Percentiles rank a stretch among this genome's conserved stretches.
Conservation (phyloP, 1,284 basidiomycete genomes). For the Moesziomyces sp. region DNA sequence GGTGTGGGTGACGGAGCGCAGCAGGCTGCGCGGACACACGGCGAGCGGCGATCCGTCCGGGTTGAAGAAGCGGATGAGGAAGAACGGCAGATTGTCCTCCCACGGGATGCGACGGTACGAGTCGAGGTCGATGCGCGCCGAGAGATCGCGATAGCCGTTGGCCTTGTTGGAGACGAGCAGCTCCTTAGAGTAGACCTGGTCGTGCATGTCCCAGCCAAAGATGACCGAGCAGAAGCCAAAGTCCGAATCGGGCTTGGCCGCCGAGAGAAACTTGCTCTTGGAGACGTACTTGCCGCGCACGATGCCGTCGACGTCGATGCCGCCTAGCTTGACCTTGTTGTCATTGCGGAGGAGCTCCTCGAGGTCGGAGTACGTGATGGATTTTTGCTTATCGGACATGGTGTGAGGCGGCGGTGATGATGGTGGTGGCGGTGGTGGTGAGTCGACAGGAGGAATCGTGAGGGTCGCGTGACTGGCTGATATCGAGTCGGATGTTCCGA, state of each 20-base stretch:
- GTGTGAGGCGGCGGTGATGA: background rate
- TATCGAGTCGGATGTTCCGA: background rate
- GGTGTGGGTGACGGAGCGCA: conserved; percentile 74
- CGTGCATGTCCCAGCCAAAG: conserved; percentile 55
- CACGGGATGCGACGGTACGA: conserved; percentile 85
- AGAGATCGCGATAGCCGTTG: conserved; percentile 90
- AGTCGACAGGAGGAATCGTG: background rate
- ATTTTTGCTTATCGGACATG: conserved; percentile 28
- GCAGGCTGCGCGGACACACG: conserved; percentile 86
- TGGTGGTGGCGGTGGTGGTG: conserved; percentile 3
- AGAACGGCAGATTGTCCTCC: conserved; percentile 92
- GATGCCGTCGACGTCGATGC: conserved; percentile 77
- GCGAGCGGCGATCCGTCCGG: conserved; percentile 72
- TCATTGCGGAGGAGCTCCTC: conserved; percentile 72
- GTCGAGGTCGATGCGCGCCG: conserved; percentile 83
- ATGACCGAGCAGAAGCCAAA: conserved; percentile 58
- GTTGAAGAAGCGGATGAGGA: conserved; percentile 88
- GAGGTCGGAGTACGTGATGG: conserved; percentile 42
- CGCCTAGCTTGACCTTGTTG: conserved; percentile 79
- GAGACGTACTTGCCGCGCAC: conserved; percentile 94
- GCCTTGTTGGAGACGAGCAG: conserved; percentile 86
- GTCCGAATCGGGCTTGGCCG: conserved; percentile 78
- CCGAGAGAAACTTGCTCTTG: conserved; percentile 89
- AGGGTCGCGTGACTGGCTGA: too few species aligned
- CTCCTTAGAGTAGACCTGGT: conserved; percentile 76